Conservation (phyloP, 208 protist species). For the Acanthamoeba rhysodes region DNA sequence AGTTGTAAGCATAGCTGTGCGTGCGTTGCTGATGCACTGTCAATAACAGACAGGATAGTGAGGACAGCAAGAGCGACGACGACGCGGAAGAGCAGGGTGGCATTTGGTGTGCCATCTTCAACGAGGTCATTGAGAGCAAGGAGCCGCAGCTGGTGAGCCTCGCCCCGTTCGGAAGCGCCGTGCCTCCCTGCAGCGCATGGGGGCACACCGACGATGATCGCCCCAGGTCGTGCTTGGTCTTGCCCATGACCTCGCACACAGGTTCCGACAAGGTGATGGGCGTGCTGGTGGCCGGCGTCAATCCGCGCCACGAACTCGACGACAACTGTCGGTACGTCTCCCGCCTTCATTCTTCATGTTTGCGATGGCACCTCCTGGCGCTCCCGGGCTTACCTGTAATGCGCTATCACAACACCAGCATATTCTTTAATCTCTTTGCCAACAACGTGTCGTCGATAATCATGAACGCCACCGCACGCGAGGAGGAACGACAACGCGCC, state of each 20-base stretch:
- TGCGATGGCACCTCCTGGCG: neutral
- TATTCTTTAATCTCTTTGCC: constrained; percentile 52
- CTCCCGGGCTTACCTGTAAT: neutral
- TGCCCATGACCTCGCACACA: neutral
- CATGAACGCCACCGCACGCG: constrained; percentile 11
- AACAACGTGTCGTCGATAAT: neutral
- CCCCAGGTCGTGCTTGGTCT: constrained; percentile 20
- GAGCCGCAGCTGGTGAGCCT: neutral
- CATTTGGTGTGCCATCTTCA: neutral
- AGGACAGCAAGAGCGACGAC: neutral
- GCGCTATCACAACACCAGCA: neutral
- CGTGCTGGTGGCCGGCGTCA: too few relatives aligned
- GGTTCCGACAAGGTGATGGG: constrained; percentile 1
- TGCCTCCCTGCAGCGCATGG: constrained; percentile 44
- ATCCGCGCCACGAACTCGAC: too few relatives aligned
- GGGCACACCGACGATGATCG: neutral
- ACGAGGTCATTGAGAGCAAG: neutral
- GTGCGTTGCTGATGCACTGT: too few relatives aligned
- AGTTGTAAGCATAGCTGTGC: too few relatives aligned
- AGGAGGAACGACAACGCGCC: neutral
- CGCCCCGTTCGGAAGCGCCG: neutral
- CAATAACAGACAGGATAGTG: neutral
- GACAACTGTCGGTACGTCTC: neutral
- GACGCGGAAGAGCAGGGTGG: neutral
- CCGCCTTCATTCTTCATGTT: neutral